phyloP scores from a whole-genome alignment of 176 grass and related monocot genomes.

The Aegilops longissima region DNA sequence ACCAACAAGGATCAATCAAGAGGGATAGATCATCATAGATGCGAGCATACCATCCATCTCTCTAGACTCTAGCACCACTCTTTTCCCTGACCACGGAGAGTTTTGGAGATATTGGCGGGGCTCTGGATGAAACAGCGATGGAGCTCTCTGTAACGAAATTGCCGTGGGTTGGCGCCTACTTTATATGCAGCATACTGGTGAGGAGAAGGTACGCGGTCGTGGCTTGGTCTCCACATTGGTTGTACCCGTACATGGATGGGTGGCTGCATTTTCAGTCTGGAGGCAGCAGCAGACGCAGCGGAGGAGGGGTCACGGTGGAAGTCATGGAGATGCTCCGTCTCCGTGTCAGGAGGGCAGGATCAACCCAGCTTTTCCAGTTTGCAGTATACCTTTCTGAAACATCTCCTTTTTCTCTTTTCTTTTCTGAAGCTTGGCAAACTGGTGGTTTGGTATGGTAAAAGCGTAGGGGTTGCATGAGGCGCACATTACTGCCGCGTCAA shows the following conservation, averaged over 20 bases:
- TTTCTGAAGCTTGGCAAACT: too few species aligned
- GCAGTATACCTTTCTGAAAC: too few species aligned
- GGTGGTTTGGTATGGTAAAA: too few species aligned
- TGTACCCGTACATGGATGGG: neutral
- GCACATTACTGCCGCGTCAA: too few species aligned
- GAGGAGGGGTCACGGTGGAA: too few species aligned
- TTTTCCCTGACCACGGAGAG: neutral
- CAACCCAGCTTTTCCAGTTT: too few species aligned
- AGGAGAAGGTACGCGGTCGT: neutral
- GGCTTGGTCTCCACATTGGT: neutral
- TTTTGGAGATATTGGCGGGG: neutral
- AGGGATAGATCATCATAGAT: neutral
- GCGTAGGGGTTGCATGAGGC: too few species aligned
- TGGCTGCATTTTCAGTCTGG: neutral
- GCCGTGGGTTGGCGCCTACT: neutral
- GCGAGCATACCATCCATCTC: neutral
- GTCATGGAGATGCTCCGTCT: too few species aligned
- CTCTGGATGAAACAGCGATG: neutral
- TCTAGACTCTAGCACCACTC: neutral
- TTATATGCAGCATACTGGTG: neutral
- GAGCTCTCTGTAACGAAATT: neutral
- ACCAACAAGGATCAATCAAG: neutral
- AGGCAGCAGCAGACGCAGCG: too few species aligned
- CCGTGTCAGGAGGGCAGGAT: too few species aligned
- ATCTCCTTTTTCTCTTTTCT: too few species aligned